Percentiles rank a stretch among this genome's conserved stretches.
These are phyloP conservation scores for Elaeis oleifera DNA, from an alignment of 202 grass and related monocot genomes.

Conservation along the genomic window DNA sequence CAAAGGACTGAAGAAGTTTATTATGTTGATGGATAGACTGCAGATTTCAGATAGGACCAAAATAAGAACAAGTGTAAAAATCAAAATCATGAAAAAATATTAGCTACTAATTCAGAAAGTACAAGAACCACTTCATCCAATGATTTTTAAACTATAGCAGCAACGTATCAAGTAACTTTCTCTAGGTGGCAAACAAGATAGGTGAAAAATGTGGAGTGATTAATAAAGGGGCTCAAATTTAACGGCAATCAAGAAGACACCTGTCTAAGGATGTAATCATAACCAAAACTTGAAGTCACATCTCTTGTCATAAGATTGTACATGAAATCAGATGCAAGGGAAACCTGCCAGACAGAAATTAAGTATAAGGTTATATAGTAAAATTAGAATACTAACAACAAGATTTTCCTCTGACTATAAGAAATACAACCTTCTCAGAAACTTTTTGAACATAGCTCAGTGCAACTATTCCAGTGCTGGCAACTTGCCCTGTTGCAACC, in stretches of 20 bases:
- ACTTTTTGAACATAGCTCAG: constrained; percentile 79
- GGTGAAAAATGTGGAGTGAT: no score
- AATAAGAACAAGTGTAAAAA: no score
- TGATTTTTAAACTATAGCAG: no score
- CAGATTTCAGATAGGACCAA: no score
- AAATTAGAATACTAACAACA: constrained; percentile 7
- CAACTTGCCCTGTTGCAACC: constrained; percentile 70
- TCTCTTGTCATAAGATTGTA: constrained; percentile 59
- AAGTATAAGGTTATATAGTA: constrained; percentile 10
- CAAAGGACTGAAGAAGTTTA: no score
- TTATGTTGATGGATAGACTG: no score
- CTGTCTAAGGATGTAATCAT: constrained; percentile 83
- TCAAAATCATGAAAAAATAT: no score
- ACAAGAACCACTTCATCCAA: no score
- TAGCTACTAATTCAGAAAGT: no score
- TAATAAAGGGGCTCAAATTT: no score
- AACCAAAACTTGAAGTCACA: constrained; percentile 57
- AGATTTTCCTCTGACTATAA: not conserved
- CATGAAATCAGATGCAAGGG: constrained; percentile 78
- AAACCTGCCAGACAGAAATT: constrained; percentile 43
- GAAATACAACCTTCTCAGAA: constrained; percentile 56
- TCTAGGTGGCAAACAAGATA: no score
- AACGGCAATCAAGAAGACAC: constrained; percentile 20
- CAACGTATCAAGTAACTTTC: no score
- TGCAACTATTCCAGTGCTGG: constrained; percentile 47